Conservation (phyloP, 192 early-diverging fungal genomes). For the Umbelopsis sp. region DNA sequence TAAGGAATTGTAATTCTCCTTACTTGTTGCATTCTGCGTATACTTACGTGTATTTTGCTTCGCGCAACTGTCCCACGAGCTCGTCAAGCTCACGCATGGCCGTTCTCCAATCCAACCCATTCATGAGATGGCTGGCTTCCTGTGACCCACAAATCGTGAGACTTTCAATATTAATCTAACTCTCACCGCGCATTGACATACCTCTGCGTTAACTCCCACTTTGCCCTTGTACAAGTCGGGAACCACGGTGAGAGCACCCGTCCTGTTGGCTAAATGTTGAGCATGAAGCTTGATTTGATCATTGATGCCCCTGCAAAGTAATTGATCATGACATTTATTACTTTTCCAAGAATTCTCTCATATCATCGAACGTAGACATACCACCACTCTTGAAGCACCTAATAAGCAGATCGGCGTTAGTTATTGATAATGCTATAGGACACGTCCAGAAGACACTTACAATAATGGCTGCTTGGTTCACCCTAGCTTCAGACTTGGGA, state of each 20-base stretch:
- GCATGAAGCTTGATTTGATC: constrained; percentile 47
- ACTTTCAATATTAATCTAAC: background rate
- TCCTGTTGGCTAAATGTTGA: constrained; percentile 48
- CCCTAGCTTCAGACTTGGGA: constrained; percentile 12
- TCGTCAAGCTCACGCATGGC: constrained; percentile 34
- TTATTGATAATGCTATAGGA: background rate
- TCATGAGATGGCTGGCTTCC: constrained; percentile 56
- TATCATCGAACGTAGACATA: background rate
- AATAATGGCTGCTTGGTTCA: constrained; percentile 27
- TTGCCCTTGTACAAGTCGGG: constrained; percentile 59
- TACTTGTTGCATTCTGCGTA: too few species aligned
- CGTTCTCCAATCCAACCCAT: constrained; percentile 46
- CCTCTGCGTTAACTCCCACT: constrained; percentile 44
- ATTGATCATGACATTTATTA: too few species aligned
- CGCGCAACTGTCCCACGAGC: constrained; percentile 24
- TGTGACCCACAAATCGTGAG: constrained; percentile 13
- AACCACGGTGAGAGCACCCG: constrained; percentile 41
- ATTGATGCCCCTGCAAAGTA: constrained; percentile 40
- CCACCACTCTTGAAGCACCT: constrained; percentile 39
- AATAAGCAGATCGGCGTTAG: background rate
- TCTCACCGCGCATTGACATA: background rate
- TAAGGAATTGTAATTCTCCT: background rate
- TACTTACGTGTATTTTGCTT: constrained; percentile 25
- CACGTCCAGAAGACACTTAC: constrained; percentile 17
- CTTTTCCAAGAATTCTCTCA: too few species aligned